Evolutionary conservation across 352 stramenopile genomes (phyloP), one percentile per base, ranked within the genome.

Genomic region (Pythium rishiriense): DNA sequence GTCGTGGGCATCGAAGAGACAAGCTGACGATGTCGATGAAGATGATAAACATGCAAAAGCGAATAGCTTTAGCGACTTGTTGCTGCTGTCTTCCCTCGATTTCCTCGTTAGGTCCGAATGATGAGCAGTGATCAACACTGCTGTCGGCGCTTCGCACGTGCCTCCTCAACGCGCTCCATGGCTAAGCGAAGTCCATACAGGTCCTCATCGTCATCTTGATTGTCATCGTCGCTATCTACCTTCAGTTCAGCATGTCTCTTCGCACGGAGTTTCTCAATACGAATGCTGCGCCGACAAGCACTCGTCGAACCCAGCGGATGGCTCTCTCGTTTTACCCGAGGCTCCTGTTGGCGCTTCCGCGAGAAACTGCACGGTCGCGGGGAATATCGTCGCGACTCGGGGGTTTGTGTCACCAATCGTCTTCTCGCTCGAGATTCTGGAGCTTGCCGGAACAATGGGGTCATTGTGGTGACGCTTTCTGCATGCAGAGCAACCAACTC

Each of bases 91-190:
- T 25, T 47, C 21, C 37, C 37, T 60, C 15, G 53, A 41, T 35
- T 6, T 42, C 3, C 1, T 56, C 2, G 12, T 41, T 24, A 15
- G 6, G 9, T 17, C 25, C 5, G 31, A 12, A 21, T 52, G 42
- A 25, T 26, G 53, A 35, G 35, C 17, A 17, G 5, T 24, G 42
- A 37, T 58, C 31, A 60, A 52, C 70, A 58, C 21, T 70, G 56
- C 14, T 49, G 73, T 46, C 65, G 74, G 53, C 77, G 76, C 57
- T 86, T 88, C 19, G 75, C 70, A 17, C 79, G 69, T 24, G 78
- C 70, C 57, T 63, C 58, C 66, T 87, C 58, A 28, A 90, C 82
- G 14, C 66, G 68, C 15, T 70, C 43, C 3, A 87, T 68, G 4
- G 75, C 70, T 12, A 68, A 51, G 9, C 56, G 52, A 24, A 90